These are phyloP conservation scores for Globisporangium nagaii DNA, from an alignment of 352 stramenopile genomes.

Conservation along the genomic window DNA sequence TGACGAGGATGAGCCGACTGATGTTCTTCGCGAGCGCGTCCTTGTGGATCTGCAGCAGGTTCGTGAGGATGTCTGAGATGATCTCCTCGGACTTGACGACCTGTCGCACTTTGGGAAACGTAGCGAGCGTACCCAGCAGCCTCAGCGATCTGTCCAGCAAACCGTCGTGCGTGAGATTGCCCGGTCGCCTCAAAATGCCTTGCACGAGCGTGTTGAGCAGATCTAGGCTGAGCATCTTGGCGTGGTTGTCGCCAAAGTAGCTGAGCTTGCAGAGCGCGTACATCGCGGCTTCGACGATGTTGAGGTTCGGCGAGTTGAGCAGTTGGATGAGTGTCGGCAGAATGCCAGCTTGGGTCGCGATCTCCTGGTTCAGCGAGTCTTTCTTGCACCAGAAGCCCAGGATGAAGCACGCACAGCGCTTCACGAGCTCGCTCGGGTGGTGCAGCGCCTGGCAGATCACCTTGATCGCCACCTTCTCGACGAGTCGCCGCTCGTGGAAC, in stretches of 20 bases:
- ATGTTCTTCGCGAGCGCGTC: conserved; percentile 56
- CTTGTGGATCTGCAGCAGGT: conserved; percentile 53
- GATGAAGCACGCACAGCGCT: conserved; percentile 63
- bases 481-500: conserved; percentile 27
- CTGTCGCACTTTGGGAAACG: conserved; percentile 48
- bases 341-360: conserved; percentile 34
- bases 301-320: conserved; percentile 48
- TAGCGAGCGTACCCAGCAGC: conserved; percentile 55
- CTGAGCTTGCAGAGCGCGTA: conserved; percentile 63
- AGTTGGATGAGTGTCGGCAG: conserved; percentile 52
- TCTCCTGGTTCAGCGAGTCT: conserved; percentile 34
- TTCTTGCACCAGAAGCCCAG: conserved; percentile 60
- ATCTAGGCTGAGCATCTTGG: conserved; percentile 60
- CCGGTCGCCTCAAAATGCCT: conserved; percentile 29
- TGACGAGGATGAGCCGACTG: conserved; percentile 43
- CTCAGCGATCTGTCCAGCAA: conserved; percentile 56
- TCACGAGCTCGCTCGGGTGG: conserved; percentile 64
- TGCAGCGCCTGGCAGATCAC: conserved; percentile 46
- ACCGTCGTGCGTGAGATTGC: conserved; percentile 34
- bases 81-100: conserved; percentile 65
- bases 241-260: conserved; percentile 55
- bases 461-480: conserved; percentile 51
- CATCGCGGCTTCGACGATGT: conserved; percentile 53
- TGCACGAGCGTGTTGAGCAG: conserved; percentile 49
- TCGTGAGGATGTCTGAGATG: conserved; percentile 59